Base-by-base conservation (phyloP, 192 early-diverging fungal genomes). In the Oehlia diaphana region DNA sequence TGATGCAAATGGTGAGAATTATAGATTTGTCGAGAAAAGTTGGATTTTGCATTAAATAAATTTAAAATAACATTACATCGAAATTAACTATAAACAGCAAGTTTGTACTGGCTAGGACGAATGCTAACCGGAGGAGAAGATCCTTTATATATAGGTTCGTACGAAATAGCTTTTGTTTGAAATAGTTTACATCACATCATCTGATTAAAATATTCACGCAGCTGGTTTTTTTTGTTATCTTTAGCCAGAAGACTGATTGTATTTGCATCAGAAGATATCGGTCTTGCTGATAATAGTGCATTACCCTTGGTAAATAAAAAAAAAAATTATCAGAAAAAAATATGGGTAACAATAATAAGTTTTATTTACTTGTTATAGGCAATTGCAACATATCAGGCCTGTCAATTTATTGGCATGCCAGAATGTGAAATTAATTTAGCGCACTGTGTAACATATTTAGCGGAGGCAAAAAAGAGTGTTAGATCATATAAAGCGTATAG, bases 51-150 rank as follows among this genome's bases (percentile, higher is more conserved):
- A 21, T 58, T 58, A 58, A 58, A 7, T 58, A 7, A 58, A 21
- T 58, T 58, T 58, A 42, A 42, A 37, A 42, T 42, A 42, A 42
- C 39, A 42, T 42, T 58, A 21, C 53, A 58, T 58, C 53, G 6
- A 7, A 58, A 58, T 7, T 58, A 7, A 90, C 94, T 86, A 94
- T 92, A 0, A 88, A 91, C 16, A 75, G 74, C 74, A 33, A 75
- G 74, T 35, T 82, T 96, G 3, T 97, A 97, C 82, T 96, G 96
- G 96, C 84, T 97, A 13, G 95, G 94, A 1, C 86, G 96, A 4
- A 97, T 97, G 95, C 84, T 97, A 4, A 91, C 90, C 50, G 92
- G 89, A 37, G 96, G 96, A 72, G 96, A 97, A 84, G 96, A 97
- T 81, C 95, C 95, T 28, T 84, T 97, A 42, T 97, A 95, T 82